Conservation (phyloP, 192 early-diverging fungal species). For the Coemansia sp. region DNA sequence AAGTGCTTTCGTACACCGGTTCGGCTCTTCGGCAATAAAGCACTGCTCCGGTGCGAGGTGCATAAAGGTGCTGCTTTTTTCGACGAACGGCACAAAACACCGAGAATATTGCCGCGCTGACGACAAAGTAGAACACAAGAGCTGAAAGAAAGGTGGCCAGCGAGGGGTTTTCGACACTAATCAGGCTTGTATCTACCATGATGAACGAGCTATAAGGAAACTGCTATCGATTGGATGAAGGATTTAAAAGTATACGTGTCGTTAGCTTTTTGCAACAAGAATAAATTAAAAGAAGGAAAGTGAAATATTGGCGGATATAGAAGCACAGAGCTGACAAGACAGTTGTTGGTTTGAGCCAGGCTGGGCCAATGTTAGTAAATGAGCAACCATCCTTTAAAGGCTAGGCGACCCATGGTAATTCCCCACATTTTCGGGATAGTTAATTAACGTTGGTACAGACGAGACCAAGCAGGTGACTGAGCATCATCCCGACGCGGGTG, state of each 20-base stretch:
- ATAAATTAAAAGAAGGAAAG: not conserved
- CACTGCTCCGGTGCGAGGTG: not conserved
- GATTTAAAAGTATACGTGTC: not conserved
- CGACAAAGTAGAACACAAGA: slow-evolving; percentile 4
- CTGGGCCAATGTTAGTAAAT: not conserved
- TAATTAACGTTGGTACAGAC: not conserved
- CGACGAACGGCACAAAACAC: slow-evolving; percentile 4
- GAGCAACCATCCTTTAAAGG: not conserved
- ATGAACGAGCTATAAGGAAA: not conserved
- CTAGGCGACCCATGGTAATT: not conserved
- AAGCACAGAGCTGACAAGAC: not conserved
- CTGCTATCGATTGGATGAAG: not conserved
- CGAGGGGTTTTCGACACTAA: slow-evolving; percentile 9
- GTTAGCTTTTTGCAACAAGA: not conserved
- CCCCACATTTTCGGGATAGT: not conserved
- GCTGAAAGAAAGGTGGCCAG: slow-evolving; percentile 9
- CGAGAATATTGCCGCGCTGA: not conserved
- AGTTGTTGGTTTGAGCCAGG: not conserved
- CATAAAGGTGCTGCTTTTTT: not conserved
- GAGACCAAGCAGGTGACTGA: not conserved
- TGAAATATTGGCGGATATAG: not conserved
- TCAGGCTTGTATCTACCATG: slow-evolving; percentile 8
- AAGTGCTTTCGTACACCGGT: not conserved
- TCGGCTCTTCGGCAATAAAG: slow-evolving; percentile 3
- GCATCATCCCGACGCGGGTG: not conserved